phyloP scores from a whole-genome alignment of 2,329 filamentous ascomycete genomes.

The Tolypocladium tundrense region DNA sequence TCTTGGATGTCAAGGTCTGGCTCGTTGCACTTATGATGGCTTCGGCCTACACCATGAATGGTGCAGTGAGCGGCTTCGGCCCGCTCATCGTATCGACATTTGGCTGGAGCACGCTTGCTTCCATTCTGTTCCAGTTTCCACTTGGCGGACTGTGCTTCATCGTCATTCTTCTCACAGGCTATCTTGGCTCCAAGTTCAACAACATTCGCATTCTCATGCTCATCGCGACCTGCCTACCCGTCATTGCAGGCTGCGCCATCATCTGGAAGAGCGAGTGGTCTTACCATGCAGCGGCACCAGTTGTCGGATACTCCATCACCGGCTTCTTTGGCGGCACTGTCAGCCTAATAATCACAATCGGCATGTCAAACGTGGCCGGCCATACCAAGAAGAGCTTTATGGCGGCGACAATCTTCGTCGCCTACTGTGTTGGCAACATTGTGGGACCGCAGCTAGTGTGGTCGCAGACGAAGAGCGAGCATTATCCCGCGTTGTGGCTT shows the following conservation, averaged over 20 bases:
- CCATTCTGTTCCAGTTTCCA: slow-evolving; percentile 67
- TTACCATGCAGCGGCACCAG: slow-evolving; percentile 53
- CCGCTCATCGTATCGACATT: slow-evolving; percentile 64
- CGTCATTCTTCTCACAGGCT: slow-evolving; percentile 56
- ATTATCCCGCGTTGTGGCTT: slow-evolving; percentile 64
- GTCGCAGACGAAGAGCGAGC: slow-evolving; percentile 51
- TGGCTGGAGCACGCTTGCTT: slow-evolving; percentile 51
- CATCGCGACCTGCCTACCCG: slow-evolving; percentile 56
- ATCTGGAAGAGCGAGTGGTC: slow-evolving; percentile 63
- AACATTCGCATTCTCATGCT: slow-evolving; percentile 59
- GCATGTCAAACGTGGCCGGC: slow-evolving; percentile 60
- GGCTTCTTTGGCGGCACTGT: slow-evolving; percentile 66
- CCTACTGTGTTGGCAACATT: slow-evolving; percentile 68
- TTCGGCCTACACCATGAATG: slow-evolving; percentile 61
- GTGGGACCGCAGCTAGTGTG: slow-evolving; percentile 63
- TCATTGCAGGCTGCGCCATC: slow-evolving; percentile 63
- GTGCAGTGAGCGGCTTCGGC: slow-evolving; percentile 60
- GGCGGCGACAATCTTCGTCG: slow-evolving; percentile 63
- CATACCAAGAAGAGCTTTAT: slow-evolving; percentile 72
- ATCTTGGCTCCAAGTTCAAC: slow-evolving; percentile 45
- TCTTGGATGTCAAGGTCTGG: slow-evolving; percentile 52
- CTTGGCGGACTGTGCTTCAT: slow-evolving; percentile 59
- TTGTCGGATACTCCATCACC: slow-evolving; percentile 61
- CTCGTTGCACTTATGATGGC: slow-evolving; percentile 59
- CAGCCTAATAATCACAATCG: slow-evolving; percentile 41